A percentile compares a stretch with the other conserved stretches of the same genome.
These are phyloP conservation scores for Colletotrichum orbiculare DNA, from an alignment of 2,329 filamentous ascomycete genomes.

Conservation along the genomic window DNA sequence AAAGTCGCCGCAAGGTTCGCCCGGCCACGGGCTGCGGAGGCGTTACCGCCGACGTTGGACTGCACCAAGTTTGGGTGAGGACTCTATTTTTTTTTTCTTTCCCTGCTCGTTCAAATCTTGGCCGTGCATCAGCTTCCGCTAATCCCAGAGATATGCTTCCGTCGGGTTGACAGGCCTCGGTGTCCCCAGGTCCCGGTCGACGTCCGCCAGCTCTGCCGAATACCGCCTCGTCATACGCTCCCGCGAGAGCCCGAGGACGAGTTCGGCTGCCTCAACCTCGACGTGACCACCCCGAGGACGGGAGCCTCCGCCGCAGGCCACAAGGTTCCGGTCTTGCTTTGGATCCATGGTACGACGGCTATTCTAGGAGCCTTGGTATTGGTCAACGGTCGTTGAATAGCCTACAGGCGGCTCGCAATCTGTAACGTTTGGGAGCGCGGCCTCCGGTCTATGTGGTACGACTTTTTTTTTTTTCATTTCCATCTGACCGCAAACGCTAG, in stretches of 20 bases:
- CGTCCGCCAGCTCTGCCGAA: constrained; percentile 54
- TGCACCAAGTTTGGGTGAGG: constrained; percentile 28
- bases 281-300: constrained; percentile 47
- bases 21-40: neutral
- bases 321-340: constrained; percentile 51
- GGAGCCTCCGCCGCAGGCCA: neutral
- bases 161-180: constrained; percentile 45
- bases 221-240: constrained; percentile 46
- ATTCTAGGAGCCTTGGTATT: constrained; percentile 50
- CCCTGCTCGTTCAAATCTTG: neutral
- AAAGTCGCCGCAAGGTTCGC: constrained; percentile 22
- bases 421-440: constrained; percentile 55
- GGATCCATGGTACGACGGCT: constrained; percentile 53
- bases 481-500: neutral
- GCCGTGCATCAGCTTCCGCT: constrained; percentile 15
- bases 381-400: constrained; percentile 49
- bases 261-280: constrained; percentile 55
- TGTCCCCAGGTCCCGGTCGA: constrained; percentile 55
- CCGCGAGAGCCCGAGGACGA: constrained; percentile 50
- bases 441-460: constrained; percentile 54
- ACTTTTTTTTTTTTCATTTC: neutral
- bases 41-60: neutral
- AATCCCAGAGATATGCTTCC: neutral
- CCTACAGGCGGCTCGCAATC: constrained; percentile 53
- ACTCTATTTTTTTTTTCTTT: neutral